Percentiles rank a stretch among this genome's conserved stretches.
Evolutionary conservation across 768 basidiomycete genomes (phyloP).

Genomic region (Hericium alpestre): DNA sequence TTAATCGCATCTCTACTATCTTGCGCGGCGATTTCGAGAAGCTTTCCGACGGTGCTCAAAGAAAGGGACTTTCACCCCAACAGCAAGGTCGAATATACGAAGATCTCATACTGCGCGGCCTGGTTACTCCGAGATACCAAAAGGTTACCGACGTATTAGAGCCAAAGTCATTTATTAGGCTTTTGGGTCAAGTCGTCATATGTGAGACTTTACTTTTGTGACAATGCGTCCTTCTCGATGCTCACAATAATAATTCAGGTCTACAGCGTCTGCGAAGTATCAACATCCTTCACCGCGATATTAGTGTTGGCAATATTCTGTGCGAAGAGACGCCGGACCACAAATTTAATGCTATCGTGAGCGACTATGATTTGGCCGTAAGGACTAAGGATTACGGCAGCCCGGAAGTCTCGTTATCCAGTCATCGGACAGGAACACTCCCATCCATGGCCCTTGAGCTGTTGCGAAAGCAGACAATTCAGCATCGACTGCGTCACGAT

Average conservation of each 20-base stretch:
- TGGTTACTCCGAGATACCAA: not conserved
- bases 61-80: too few species aligned
- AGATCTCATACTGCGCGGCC: not conserved
- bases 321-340: not conserved
- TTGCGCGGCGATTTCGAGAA: not conserved
- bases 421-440: not conserved
- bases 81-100: not conserved
- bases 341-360: not conserved
- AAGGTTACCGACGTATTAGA: not conserved
- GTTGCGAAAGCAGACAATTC: not conserved
- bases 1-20: not conserved
- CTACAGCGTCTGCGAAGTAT: not conserved
- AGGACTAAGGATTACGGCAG: not conserved
- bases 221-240: too few species aligned
- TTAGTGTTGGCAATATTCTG: not conserved
- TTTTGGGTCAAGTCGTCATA: not conserved
- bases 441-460: not conserved
- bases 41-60: too few species aligned
- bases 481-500: not conserved
- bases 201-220: not conserved
- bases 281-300: not conserved
- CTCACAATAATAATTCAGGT: not conserved
- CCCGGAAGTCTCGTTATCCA: not conserved
- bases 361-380: not conserved
- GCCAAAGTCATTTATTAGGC: not conserved